These are phyloP conservation scores for Phytophthora europaea DNA, from an alignment of 352 stramenopile species.

Conservation along the genomic window DNA sequence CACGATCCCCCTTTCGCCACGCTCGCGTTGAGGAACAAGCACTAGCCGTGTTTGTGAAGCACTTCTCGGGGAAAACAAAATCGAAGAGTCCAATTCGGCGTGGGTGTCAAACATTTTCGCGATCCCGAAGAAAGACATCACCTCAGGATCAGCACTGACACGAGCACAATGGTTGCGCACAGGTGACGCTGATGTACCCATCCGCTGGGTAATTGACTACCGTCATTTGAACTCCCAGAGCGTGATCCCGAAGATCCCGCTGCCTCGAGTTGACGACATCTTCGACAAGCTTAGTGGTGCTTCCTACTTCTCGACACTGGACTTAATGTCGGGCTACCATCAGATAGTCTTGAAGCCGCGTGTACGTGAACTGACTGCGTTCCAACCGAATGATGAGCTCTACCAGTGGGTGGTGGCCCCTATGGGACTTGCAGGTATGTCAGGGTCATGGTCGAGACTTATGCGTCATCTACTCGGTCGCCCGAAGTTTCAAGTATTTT, in stretches of 20 bases:
- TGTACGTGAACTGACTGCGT: constrained; percentile 28
- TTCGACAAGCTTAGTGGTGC: constrained; percentile 10
- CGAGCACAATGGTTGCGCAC: background rate
- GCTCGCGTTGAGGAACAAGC: background rate
- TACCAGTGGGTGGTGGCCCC: constrained; percentile 49
- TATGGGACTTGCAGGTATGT: constrained; percentile 17
- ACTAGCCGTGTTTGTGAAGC: constrained; percentile 11
- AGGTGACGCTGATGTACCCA: background rate
- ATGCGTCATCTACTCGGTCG: background rate
- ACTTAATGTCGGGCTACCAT: constrained; percentile 39
- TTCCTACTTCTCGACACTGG: constrained; percentile 23
- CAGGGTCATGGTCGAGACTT: background rate
- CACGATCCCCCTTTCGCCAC: constrained; percentile 6
- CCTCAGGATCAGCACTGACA: background rate
- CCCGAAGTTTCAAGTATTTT: background rate
- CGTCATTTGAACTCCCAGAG: background rate
- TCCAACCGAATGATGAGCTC: constrained; percentile 41
- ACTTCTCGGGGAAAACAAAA: background rate
- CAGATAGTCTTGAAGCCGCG: constrained; percentile 26
- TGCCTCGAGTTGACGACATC: constrained; percentile 10
- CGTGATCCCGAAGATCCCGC: constrained; percentile 7
- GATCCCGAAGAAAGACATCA: constrained; percentile 6
- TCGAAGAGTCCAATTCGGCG: constrained; percentile 16
- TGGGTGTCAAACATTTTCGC: constrained; percentile 16
- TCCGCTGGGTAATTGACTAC: background rate